Evolutionary conservation across 805 yeast genomes (phyloP).

Genomic region (Zygosaccharomyces lentus): DNA sequence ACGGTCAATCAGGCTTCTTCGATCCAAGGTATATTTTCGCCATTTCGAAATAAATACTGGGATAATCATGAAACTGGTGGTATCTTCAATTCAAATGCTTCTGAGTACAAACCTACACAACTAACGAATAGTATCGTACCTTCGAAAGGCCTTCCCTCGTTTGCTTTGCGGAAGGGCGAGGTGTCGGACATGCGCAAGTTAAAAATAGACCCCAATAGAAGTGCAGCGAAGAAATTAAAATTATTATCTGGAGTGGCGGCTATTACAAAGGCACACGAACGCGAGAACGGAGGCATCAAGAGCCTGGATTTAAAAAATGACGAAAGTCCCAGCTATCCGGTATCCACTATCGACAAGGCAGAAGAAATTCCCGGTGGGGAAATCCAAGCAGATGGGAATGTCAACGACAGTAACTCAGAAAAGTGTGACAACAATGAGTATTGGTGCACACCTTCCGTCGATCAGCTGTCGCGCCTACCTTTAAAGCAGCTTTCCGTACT

Average conservation of each 20-base stretch:
- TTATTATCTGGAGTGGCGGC: constrained; percentile 31
- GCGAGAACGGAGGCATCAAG: not conserved
- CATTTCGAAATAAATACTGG: constrained; percentile 21
- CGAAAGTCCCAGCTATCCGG: not conserved
- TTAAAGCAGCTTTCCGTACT: constrained; percentile 49
- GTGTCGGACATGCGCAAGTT: constrained; percentile 35
- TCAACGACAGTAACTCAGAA: not conserved
- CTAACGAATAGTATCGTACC: not conserved
- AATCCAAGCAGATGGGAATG: not conserved
- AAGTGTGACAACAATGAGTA: constrained; percentile 38
- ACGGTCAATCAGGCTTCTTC: constrained; percentile 27
- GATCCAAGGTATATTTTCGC: constrained; percentile 38
- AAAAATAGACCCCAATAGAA: constrained; percentile 40
- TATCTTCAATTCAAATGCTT: not conserved
- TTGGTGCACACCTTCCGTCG: constrained; percentile 68
- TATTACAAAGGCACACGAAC: constrained; percentile 16
- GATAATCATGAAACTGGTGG: constrained; percentile 7
- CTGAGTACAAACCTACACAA: not conserved
- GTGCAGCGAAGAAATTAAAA: constrained; percentile 42
- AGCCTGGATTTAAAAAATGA: not conserved
- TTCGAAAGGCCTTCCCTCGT: constrained; percentile 10
- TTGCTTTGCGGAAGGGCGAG: constrained; percentile 15
- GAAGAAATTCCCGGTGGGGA: not conserved
- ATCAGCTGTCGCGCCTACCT: constrained; percentile 43
- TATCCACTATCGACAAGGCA: not conserved